phyloP scores from a whole-genome alignment of 2,329 filamentous ascomycete genomes.

The Fusarium nygamai region DNA sequence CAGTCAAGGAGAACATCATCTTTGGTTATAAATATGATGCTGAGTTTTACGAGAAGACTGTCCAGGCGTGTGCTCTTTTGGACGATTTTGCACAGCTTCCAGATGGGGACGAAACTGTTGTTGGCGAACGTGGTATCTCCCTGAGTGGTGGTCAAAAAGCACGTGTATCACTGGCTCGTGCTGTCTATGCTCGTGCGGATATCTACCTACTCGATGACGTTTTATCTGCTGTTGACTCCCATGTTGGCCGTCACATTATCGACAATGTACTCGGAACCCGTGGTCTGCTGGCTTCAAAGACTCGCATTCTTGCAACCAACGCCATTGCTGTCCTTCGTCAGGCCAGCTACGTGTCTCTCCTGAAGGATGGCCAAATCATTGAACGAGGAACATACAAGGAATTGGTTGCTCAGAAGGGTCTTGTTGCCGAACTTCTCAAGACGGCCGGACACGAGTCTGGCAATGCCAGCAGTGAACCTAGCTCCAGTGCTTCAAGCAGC shows the following conservation, averaged over 20 bases:
- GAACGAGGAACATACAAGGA: slow-evolving; percentile 93
- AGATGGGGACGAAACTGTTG: slow-evolving; percentile 95
- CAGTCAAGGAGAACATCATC: slow-evolving; percentile 94
- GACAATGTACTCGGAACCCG: slow-evolving; percentile 90
- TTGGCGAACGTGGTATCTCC: slow-evolving; percentile 96
- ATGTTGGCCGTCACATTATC: slow-evolving; percentile 94
- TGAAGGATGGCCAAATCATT: slow-evolving; percentile 83
- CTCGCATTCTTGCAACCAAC: slow-evolving; percentile 92
- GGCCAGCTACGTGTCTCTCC: slow-evolving; percentile 86
- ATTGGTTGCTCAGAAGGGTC: slow-evolving; percentile 91
- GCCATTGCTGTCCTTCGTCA: slow-evolving; percentile 90
- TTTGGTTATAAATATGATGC: slow-evolving; percentile 96
- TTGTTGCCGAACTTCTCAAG: slow-evolving; percentile 85
- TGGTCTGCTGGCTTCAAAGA: slow-evolving; percentile 85
- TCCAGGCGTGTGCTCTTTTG: slow-evolving; percentile 88
- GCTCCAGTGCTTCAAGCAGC: slow-evolving; percentile 58
- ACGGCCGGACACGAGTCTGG: slow-evolving; percentile 72
- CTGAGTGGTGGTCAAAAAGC: slow-evolving; percentile 97
- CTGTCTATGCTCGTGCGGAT: slow-evolving; percentile 96
- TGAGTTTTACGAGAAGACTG: slow-evolving; percentile 90
- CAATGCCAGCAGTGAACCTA: slow-evolving; percentile 50
- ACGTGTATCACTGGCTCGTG: slow-evolving; percentile 87
- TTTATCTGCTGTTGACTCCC: slow-evolving; percentile 96
- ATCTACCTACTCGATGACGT: slow-evolving; percentile 95
- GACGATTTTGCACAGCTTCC: slow-evolving; percentile 94